These are phyloP conservation scores for Forsythia viridissima DNA, from an alignment of 257 asterid species.

Conservation along the genomic window DNA sequence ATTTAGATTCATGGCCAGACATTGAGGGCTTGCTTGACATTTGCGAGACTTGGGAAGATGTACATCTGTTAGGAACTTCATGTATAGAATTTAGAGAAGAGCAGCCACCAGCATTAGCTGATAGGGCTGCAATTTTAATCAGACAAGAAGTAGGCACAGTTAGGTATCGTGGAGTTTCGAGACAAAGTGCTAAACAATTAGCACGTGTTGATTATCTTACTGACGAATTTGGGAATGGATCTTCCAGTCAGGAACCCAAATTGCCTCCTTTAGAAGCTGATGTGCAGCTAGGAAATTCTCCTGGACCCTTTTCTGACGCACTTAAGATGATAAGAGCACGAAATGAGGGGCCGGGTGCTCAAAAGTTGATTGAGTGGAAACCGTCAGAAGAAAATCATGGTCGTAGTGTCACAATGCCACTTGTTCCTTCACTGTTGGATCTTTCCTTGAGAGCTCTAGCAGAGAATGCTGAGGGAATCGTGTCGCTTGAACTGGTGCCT, in stretches of 20 bases:
- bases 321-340: constrained; percentile 51
- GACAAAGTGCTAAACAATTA: constrained; percentile 40
- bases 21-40: constrained; percentile 5
- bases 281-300: constrained; percentile 40
- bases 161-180: constrained; percentile 13
- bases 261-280: constrained; percentile 27
- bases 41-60: constrained; percentile 17
- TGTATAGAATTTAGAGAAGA: constrained; percentile 12
- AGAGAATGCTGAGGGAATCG: constrained; percentile 55
- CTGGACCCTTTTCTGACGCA: constrained; percentile 58
- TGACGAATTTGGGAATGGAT: constrained; percentile 28
- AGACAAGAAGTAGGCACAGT: constrained; percentile 9
- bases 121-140: neutral
- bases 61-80: neutral
- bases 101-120: constrained; percentile 18
- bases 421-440: constrained; percentile 63
- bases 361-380: constrained; percentile 54
- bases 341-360: constrained; percentile 23
- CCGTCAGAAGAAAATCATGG: constrained; percentile 30
- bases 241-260: constrained; percentile 37
- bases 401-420: neutral
- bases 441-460: constrained; percentile 64
- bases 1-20: constrained; percentile 22
- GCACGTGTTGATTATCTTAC: constrained; percentile 38
- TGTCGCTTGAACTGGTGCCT: constrained; percentile 63